Evolutionary conservation across 352 stramenopile genomes (phyloP).

Genomic region (Achlya hypogyna): DNA sequence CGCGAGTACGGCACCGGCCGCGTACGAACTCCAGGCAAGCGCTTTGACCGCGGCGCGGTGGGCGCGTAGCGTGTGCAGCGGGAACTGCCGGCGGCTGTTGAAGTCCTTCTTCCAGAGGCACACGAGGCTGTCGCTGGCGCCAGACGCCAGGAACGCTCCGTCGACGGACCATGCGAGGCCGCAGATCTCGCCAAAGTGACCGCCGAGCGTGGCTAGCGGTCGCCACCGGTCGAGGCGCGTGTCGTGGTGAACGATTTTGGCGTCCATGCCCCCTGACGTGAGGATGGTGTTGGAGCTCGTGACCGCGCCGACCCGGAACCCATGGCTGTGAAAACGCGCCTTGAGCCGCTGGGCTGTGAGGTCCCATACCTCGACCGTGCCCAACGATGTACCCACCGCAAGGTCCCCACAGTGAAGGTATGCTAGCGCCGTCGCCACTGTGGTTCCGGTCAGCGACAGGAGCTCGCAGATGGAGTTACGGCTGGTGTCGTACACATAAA

Average conservation of each 20-base stretch:
- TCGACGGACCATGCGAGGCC: slow-evolving; percentile 10
- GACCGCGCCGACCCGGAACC: not conserved
- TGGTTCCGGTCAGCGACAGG: not conserved
- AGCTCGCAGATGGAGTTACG: slow-evolving; percentile 9
- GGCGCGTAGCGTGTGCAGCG: not conserved
- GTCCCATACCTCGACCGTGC: slow-evolving; percentile 9
- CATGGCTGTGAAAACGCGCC: not conserved
- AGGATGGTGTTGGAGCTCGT: not conserved
- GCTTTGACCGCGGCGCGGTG: slow-evolving; percentile 14
- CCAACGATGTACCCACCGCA: not conserved
- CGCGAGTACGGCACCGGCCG: not conserved
- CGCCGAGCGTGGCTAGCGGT: not conserved
- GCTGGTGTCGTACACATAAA: slow-evolving; percentile 5
- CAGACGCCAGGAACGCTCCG: slow-evolving; percentile 2
- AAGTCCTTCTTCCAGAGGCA: slow-evolving; percentile 14
- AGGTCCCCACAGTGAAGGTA: not conserved
- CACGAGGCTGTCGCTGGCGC: slow-evolving; percentile 8
- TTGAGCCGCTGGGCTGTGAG: not conserved
- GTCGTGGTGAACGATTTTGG: slow-evolving; percentile 13
- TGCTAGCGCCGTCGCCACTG: not conserved
- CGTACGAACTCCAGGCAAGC: not conserved
- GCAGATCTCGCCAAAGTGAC: slow-evolving; percentile 12
- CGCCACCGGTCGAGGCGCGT: not conserved
- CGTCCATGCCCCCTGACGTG: slow-evolving; percentile 9
- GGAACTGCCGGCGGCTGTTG: not conserved